Evolutionary conservation across 306 rosid genomes (phyloP), one percentile per base, ranked within the genome.

Genomic region (Cajanus cajan): DNA sequence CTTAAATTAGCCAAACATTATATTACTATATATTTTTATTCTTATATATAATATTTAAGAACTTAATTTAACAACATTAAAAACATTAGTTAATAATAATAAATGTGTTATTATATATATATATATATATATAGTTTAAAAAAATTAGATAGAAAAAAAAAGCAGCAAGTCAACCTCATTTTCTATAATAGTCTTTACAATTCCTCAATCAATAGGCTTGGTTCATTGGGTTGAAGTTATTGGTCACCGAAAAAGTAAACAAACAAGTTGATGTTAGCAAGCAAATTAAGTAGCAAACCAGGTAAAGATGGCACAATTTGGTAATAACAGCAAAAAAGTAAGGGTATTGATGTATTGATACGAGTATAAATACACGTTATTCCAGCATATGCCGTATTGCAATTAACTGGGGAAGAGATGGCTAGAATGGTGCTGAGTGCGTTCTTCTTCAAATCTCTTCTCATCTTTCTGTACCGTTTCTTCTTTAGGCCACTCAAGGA

Each of bases 371-470:
- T 21, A 3, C 22, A 2, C 9, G 2, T 2, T 36, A 51, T 54
- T 25, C n/a, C n/a, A n/a, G n/a, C n/a, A n/a, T n/a, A n/a, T n/a
- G n/a, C n/a, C n/a, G n/a, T n/a, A n/a, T n/a, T n/a, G n/a, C n/a
- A n/a, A n/a, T n/a, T n/a, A n/a, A n/a, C 25, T 11, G 7, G n/a
- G 10, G 24, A 16, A 22, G 37, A 24, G 14, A 28, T 28, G 72
- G 21, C 85, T 2, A 71, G 41, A 44, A 87, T 92, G 87, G 55
- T 83, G 8, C 75, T 77, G 3, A 73, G 44, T 58, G 16, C 80
- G 4, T 83, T 77, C 70, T 83, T 82, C 89, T 80, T 90, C 76
- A 85, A 84, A 40, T 80, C 92, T 2, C 82, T 88, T 19, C 78
- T 86, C 82, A 63, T 77, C 51, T 85, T 86, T 71, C 80, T 89